Base-by-base conservation (phyloP, 768 basidiomycete genomes). In the Tulasnella sp. region DNA sequence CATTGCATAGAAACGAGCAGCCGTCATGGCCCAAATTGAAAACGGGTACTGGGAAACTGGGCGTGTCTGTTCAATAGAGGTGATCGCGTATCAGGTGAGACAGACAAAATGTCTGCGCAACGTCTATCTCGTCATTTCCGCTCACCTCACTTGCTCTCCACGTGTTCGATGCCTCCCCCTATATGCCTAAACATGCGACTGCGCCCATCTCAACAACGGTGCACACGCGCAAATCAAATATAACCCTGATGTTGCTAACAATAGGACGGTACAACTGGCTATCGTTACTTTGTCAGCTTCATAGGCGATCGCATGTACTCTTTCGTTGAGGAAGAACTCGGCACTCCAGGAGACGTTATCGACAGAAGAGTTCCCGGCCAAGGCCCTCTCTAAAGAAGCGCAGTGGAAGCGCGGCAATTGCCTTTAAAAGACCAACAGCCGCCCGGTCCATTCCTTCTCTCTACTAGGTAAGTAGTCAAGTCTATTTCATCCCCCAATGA, bases 21-120 rank as follows among this genome's bases (percentile, higher is more conserved):
- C 49, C 9, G 49, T 51, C 25, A 51, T 51, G 49, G 49, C 37
- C n/a, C 49, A 51, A 43, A 28, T 51, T 31, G 41, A 39, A 29
- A 42, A 51, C n/a, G 49, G 49, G 27, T 51, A 41, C 49, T 51
- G 49, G 49, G 49, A 51, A 42, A 51, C 33, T 6, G 49, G 49
- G 9, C 49, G 49, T 42, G 49, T 51, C 3, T n/a, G 41, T 16
- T 16, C 19, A 33, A 19, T 28, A 24, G 39, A 51, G 44, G 15
- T 31, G 16, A 31, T 51, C 20, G 44, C 25, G 4, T n/a, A 9
- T 20, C 40, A 28, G 25, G 49, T 51, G 16, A 15, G 49, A 31
- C 15, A 33, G 12, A 35, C 12, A 34, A 24, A 32, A 47, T 25
- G 33, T 34, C 33, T 47, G 13, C 15, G 29, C 24, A 33, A 33